phyloP scores from a whole-genome alignment of 2,329 filamentous ascomycete species.

The Phoma sp. region DNA sequence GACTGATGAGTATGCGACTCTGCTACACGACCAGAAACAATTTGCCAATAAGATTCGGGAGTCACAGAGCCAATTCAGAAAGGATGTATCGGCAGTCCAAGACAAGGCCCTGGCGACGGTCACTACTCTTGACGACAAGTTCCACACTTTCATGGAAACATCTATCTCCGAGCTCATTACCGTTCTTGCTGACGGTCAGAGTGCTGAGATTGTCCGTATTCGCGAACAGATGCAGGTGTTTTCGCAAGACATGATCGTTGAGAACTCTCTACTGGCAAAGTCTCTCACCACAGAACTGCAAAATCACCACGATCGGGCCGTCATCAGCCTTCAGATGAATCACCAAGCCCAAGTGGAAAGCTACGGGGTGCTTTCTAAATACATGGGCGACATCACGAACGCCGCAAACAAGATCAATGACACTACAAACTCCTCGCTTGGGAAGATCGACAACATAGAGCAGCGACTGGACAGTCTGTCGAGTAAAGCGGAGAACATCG shows the following conservation, averaged over 20 bases:
- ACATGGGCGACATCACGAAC: conserved; percentile 20
- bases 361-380: conserved; percentile 18
- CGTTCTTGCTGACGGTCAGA: conserved; percentile 26
- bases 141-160: conserved; percentile 26
- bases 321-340: conserved; percentile 19
- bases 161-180: conserved; percentile 29
- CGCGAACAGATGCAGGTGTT: conserved; percentile 29
- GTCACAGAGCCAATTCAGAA: conserved; percentile 27
- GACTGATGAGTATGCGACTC: conserved; percentile 31
- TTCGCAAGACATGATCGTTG: conserved; percentile 25
- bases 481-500: conserved; percentile 30
- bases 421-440: conserved; percentile 19
- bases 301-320: conserved; percentile 22
- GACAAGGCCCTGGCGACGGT: conserved; percentile 30
- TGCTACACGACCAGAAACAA: conserved; percentile 31
- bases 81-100: conserved; percentile 26
- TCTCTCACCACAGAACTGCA: conserved; percentile 24
- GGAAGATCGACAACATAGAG: conserved; percentile 25
- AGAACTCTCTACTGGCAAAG: conserved; percentile 25
- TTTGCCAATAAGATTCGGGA: conserved; percentile 30
- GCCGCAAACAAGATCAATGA: conserved; percentile 22
- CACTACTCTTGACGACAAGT: conserved; percentile 24
- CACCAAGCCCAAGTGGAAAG: conserved; percentile 30
- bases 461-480: conserved; percentile 26
- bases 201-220: conserved; percentile 21